Evolutionary conservation across 805 yeast genomes (phyloP).

Genomic region (Candida vartiovaarae): DNA sequence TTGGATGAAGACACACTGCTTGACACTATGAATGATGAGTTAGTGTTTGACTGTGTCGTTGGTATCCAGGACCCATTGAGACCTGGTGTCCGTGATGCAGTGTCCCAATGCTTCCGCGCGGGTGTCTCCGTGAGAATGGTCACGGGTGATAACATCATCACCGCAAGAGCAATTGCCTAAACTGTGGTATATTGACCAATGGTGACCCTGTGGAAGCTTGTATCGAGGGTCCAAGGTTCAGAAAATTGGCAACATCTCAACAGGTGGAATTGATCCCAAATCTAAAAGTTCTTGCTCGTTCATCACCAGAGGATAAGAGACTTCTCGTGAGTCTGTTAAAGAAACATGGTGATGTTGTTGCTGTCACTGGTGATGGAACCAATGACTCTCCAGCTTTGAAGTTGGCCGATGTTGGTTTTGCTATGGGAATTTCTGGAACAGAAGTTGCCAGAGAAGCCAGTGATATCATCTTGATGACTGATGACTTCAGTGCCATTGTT

Average conservation of each 20-base stretch:
- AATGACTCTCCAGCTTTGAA: conserved; percentile 98
- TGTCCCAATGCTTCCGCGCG: conserved; percentile 75
- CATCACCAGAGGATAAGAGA: conserved; percentile 93
- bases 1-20: conserved; percentile 36
- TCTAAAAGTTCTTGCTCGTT: conserved; percentile 82
- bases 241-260: conserved; percentile 54
- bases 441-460: conserved; percentile 99
- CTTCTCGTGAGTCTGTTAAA: conserved; percentile 76
- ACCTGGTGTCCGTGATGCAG: conserved; percentile 85
- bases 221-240: conserved; percentile 91
- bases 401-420: conserved; percentile 95
- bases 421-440: conserved; percentile 98
- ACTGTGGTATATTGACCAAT: conserved; percentile 63
- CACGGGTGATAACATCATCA: conserved; percentile 89
- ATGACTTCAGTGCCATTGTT: conserved; percentile 90
- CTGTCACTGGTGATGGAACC: conserved; percentile 99
- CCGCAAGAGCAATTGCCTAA: conserved; percentile 89
- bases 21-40: conserved; percentile 26
- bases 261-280: conserved; percentile 59
- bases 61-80: conserved; percentile 96
- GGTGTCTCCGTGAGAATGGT: conserved; percentile 97
- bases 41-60: conserved; percentile 64
- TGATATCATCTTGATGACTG: conserved; percentile 86
- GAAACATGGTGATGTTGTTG: conserved; percentile 85
- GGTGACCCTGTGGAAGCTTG: conserved; percentile 50